Conservation (phyloP, 148 eudicot genomes). For the Rhododendron mucronatum region DNA sequence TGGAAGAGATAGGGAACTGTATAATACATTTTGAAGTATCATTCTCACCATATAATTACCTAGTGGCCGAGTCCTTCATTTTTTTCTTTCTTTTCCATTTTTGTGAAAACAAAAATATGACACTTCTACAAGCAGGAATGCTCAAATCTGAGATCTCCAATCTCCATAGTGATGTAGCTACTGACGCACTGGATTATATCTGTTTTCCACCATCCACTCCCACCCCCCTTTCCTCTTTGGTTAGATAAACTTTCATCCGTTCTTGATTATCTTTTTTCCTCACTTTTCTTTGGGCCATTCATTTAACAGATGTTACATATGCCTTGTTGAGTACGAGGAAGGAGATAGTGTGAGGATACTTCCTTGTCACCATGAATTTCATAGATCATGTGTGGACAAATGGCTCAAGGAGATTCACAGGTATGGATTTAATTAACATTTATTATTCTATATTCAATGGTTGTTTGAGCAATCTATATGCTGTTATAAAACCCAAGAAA, state of each 20-base stretch:
- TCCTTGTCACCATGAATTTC: conserved; percentile 96
- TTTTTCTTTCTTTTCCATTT: not conserved
- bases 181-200: not conserved
- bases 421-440: conserved; percentile 19
- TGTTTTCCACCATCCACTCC: not conserved
- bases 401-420: conserved; percentile 99
- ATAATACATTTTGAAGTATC: not conserved
- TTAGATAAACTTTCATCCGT: not conserved
- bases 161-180: not conserved
- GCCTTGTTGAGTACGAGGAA: conserved; percentile 95
- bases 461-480: not conserved
- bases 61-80: not conserved
- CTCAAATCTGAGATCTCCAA: not conserved
- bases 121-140: not conserved
- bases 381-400: conserved; percentile 77
- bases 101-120: not conserved
- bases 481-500: not conserved
- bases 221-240: not conserved
- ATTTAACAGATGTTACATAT: conserved; percentile 80
- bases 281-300: conserved; percentile 6
- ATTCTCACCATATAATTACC: not conserved
- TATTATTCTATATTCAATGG: too few species aligned
- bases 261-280: not conserved
- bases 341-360: conserved; percentile 71
- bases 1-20: not conserved